A percentile compares a stretch with the other conserved stretches of the same genome.
These are phyloP conservation scores for Luffa acutangula DNA, from an alignment of 306 rosid species.

Conservation along the genomic window DNA sequence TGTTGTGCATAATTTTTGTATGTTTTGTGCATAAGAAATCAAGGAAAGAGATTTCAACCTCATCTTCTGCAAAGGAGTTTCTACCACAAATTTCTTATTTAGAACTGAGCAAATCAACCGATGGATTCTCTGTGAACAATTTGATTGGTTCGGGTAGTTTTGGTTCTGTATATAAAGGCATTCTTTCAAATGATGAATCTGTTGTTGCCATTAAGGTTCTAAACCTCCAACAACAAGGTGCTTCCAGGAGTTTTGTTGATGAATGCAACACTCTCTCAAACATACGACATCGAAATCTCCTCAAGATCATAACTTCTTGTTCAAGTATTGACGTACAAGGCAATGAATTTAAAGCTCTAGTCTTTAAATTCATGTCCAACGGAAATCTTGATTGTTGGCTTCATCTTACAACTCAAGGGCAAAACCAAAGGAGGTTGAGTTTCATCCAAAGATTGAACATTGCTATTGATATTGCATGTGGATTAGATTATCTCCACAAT, in stretches of 20 bases:
- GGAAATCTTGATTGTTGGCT: constrained; percentile 24
- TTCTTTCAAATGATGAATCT: too few relatives aligned
- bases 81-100: too few relatives aligned
- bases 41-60: too few relatives aligned
- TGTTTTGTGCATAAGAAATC: too few relatives aligned
- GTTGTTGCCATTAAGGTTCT: too few relatives aligned
- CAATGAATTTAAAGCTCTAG: constrained; percentile 29
- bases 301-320: constrained; percentile 26
- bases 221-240: too few relatives aligned
- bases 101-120: too few relatives aligned
- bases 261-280: constrained; percentile 26
- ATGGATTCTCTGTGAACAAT: too few relatives aligned
- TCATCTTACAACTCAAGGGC: neutral
- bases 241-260: constrained; percentile 16
- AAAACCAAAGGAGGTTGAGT: neutral
- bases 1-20: too few relatives aligned
- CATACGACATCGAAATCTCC: constrained; percentile 29
- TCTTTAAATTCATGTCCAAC: constrained; percentile 22
- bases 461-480: constrained; percentile 26
- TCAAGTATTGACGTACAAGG: constrained; percentile 21
- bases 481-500: constrained; percentile 22
- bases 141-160: too few relatives aligned
- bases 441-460: constrained; percentile 20
- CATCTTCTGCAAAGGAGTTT: too few relatives aligned
- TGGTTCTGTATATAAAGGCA: too few relatives aligned